phyloP scores from a whole-genome alignment of 2,329 filamentous ascomycete species.

The Exserohilum turcica region DNA sequence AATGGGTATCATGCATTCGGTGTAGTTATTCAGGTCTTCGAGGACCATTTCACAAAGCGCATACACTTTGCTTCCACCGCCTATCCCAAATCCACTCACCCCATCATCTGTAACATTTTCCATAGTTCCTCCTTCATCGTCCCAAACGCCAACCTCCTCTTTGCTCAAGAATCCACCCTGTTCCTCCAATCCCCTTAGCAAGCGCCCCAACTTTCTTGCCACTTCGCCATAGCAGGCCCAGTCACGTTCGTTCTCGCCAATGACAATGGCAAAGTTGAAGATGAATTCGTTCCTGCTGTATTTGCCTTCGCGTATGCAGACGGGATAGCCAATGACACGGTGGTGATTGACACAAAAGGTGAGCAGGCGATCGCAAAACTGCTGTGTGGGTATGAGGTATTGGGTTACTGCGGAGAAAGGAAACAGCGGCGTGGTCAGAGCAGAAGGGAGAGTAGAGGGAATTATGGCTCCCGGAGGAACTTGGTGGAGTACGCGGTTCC shows the following conservation, averaged over 20 bases:
- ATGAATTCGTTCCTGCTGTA: slow-evolving; percentile 96
- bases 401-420: slow-evolving; percentile 85
- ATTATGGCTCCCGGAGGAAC: slow-evolving; percentile 65
- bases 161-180: slow-evolving; percentile 82
- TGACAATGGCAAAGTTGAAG: slow-evolving; percentile 92
- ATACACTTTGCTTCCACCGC: slow-evolving; percentile 59
- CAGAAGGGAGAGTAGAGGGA: slow-evolving; percentile 47
- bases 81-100: slow-evolving; percentile 31
- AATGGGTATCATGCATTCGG: slow-evolving; percentile 97
- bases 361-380: slow-evolving; percentile 91
- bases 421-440: slow-evolving; percentile 68
- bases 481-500: slow-evolving; percentile 67
- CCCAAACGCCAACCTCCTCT: slow-evolving; percentile 53
- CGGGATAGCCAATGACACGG: slow-evolving; percentile 83
- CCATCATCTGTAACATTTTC: slow-evolving; percentile 13
- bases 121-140: slow-evolving; percentile 28
- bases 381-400: slow-evolving; percentile 92
- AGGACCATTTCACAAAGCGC: slow-evolving; percentile 83
- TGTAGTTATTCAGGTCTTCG: slow-evolving; percentile 95
- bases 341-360: slow-evolving; percentile 77
- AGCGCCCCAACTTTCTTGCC: slow-evolving; percentile 80
- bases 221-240: slow-evolving; percentile 82
- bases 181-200: slow-evolving; percentile 89
- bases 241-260: slow-evolving; percentile 69
- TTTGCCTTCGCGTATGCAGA: slow-evolving; percentile 76